phyloP scores from a whole-genome alignment of 2,329 filamentous ascomycete genomes.

The Paecilomyces niveus region DNA sequence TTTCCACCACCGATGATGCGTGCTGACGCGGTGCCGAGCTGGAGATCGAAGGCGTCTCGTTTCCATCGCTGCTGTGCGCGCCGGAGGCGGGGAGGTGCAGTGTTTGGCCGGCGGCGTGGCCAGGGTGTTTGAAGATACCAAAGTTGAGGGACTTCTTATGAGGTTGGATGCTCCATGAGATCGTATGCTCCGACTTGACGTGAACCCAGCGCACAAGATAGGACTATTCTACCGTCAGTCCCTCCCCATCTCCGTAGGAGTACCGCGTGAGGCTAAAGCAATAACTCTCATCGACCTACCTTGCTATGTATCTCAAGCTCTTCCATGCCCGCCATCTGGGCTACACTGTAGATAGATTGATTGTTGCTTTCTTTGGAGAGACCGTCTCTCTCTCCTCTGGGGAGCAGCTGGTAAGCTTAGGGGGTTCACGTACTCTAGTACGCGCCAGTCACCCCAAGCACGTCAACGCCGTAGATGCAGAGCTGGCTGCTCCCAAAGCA shows the following conservation, averaged over 20 bases:
- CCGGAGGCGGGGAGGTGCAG: slow-evolving; percentile 38
- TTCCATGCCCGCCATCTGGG: slow-evolving; percentile 82
- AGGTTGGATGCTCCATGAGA: slow-evolving; percentile 95
- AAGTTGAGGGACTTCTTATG: slow-evolving; percentile 99
- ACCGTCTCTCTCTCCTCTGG: neutral
- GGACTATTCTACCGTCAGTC: slow-evolving; percentile 51
- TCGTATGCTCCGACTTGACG: slow-evolving; percentile 81
- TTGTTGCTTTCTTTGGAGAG: neutral
- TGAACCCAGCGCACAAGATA: slow-evolving; percentile 98
- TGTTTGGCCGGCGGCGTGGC: slow-evolving; percentile 51
- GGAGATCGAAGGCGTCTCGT: slow-evolving; percentile 15
- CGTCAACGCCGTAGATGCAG: neutral
- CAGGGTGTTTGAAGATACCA: slow-evolving; percentile 94
- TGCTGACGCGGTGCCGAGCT: slow-evolving; percentile 51
- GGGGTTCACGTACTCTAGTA: neutral
- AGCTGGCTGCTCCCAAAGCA: neutral
- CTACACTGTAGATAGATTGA: neutral
- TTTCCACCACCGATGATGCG: slow-evolving; percentile 63
- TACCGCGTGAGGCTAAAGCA: too few species aligned
- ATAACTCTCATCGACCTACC: slow-evolving; percentile 47
- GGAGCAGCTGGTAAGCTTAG: neutral
- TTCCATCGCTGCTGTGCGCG: slow-evolving; percentile 30
- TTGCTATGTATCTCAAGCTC: slow-evolving; percentile 96
- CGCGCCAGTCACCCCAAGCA: neutral
- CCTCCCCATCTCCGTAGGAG: neutral